Conservation (phyloP, 768 basidiomycete genomes). For the Tulasnella sp. region DNA sequence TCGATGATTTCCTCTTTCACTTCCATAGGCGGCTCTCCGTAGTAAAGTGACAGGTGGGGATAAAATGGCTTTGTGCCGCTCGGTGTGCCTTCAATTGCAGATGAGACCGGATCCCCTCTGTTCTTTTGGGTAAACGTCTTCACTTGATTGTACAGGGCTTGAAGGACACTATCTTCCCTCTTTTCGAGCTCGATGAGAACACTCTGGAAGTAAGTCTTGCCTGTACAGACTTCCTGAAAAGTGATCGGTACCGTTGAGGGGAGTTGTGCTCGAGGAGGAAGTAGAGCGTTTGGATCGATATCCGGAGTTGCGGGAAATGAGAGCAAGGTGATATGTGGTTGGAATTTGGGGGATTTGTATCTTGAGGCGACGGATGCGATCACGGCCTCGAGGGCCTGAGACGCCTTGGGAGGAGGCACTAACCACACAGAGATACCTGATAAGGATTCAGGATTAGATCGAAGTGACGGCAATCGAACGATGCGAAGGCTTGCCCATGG, state of each 20-base stretch:
- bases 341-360: constrained; percentile 26
- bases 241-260: constrained; percentile 20
- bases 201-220: constrained; percentile 26
- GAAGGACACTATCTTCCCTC: not conserved
- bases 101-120: not conserved
- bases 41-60: constrained; percentile 29
- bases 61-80: constrained; percentile 17
- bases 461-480: too few relatives aligned
- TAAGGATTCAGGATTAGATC: too few relatives aligned
- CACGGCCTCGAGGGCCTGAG: constrained; percentile 6
- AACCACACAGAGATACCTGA: constrained; percentile 52
- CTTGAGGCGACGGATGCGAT: constrained; percentile 12
- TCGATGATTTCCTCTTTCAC: constrained; percentile 24
- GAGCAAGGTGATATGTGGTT: constrained; percentile 28
- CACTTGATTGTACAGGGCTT: constrained; percentile 12
- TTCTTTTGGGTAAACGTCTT: not conserved
- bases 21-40: constrained; percentile 26
- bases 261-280: not conserved
- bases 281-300: constrained; percentile 6
- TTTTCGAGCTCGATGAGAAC: constrained; percentile 24
- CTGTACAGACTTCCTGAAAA: constrained; percentile 25
- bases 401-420: constrained; percentile 15
- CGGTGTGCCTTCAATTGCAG: not conserved
- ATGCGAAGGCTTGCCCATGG: too few relatives aligned
- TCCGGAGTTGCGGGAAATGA: constrained; percentile 20